Evolutionary conservation across 257 asterid species (phyloP).

Genomic region (Nicotiana sylvestris): DNA sequence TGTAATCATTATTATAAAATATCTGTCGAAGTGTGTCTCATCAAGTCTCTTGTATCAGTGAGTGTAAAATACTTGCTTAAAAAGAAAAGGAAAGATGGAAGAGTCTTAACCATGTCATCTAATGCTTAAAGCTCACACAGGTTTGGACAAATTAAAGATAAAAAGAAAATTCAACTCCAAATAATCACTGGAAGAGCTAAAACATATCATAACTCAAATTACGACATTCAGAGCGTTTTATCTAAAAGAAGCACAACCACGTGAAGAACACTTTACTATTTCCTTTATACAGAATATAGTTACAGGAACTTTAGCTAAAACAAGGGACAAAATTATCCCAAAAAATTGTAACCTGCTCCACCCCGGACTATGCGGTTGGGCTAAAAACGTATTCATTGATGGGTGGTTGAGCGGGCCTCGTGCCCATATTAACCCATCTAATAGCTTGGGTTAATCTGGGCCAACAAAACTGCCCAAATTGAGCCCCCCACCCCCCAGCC

Average conservation of each 20-base stretch:
- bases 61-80: background rate
- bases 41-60: background rate
- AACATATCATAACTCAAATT: background rate
- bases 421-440: background rate
- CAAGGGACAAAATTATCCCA: background rate
- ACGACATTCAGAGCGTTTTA: background rate
- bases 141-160: background rate
- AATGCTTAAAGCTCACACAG: background rate
- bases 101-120: background rate
- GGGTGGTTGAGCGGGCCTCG: background rate
- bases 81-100: background rate
- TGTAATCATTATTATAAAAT: slow-evolving; percentile 12
- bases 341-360: background rate
- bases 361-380: background rate
- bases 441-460: background rate
- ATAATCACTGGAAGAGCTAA: background rate
- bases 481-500: background rate
- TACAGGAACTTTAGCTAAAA: background rate
- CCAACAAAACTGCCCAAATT: background rate
- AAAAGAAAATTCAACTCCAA: background rate
- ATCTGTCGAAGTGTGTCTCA: background rate
- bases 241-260: background rate
- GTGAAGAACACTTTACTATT: background rate
- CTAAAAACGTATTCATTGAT: background rate
- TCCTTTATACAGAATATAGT: background rate